These are phyloP conservation scores for Hyphopichia fennica DNA, from an alignment of 1,139 yeast species.

Conservation along the genomic window DNA sequence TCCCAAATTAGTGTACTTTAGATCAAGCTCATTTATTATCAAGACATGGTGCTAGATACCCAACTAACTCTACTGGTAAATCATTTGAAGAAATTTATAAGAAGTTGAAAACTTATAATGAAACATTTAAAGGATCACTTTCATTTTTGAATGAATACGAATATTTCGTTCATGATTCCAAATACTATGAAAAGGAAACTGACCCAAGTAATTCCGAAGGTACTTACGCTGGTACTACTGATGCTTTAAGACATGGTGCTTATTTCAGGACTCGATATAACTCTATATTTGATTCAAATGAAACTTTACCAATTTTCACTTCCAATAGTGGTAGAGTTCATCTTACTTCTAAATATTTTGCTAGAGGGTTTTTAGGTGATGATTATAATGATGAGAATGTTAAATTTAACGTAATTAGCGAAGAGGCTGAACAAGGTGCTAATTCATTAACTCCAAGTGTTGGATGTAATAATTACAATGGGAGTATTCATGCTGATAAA, in stretches of 20 bases:
- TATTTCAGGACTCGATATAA: slow-evolving; percentile 29
- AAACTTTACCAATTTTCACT: slow-evolving; percentile 28
- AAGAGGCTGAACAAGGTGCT: slow-evolving; percentile 23
- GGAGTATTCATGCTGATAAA: slow-evolving; percentile 14
- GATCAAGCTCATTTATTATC: slow-evolving; percentile 36
- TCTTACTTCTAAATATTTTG: slow-evolving; percentile 29
- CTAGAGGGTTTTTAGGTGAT: slow-evolving; percentile 29
- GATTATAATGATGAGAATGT: slow-evolving; percentile 15
- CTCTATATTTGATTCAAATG: slow-evolving; percentile 18
- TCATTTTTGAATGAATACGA: slow-evolving; percentile 25
- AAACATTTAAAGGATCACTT: slow-evolving; percentile 21
- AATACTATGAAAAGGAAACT: slow-evolving; percentile 28
- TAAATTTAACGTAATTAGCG: slow-evolving; percentile 20
- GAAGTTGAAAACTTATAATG: slow-evolving; percentile 18
- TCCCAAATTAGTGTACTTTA: slow-evolving; percentile 30
- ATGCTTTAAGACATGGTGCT: slow-evolving; percentile 29
- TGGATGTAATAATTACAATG: slow-evolving; percentile 27
- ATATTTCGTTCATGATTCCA: slow-evolving; percentile 23
- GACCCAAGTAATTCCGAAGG: slow-evolving; percentile 22
- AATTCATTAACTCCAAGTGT: slow-evolving; percentile 23
- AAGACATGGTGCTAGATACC: slow-evolving; percentile 41
- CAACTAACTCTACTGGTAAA: slow-evolving; percentile 26
- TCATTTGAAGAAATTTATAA: slow-evolving; percentile 20
- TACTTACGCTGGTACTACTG: slow-evolving; percentile 25
- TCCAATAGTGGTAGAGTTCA: slow-evolving; percentile 31